Evolutionary conservation across 768 basidiomycete species (phyloP).

Genomic region (Lentinula edodes): DNA sequence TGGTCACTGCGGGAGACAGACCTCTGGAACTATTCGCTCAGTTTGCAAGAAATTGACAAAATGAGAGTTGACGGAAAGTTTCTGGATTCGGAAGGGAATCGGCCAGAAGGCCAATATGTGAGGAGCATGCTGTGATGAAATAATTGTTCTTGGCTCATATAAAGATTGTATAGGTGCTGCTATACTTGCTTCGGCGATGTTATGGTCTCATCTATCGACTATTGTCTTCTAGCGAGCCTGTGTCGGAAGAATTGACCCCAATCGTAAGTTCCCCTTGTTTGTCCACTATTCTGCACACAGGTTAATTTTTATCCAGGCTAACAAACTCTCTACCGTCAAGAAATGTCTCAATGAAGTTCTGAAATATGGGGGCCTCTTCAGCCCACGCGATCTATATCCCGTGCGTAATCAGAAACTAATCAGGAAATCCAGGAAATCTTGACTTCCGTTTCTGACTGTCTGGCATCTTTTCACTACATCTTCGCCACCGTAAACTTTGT

Average conservation of each 20-base stretch:
- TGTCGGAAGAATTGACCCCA: conserved; percentile 97
- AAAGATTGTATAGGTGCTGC: conserved; percentile 56
- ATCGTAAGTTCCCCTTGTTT: conserved; percentile 46
- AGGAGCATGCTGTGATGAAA: conserved; percentile 20
- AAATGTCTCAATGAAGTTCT: conserved; percentile 94
- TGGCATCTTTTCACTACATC: neutral
- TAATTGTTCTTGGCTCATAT: neutral
- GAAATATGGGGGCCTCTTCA: conserved; percentile 93
- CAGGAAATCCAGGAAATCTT: neutral
- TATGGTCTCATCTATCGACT: conserved; percentile 94
- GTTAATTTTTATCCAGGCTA: conserved; percentile 52
- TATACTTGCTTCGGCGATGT: conserved; percentile 91
- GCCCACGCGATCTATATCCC: conserved; percentile 88
- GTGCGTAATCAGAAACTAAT: conserved; percentile 37
- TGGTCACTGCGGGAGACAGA: conserved; percentile 97
- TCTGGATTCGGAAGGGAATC: conserved; percentile 87
- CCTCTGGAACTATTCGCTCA: conserved; percentile 88
- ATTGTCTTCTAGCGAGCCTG: conserved; percentile 92
- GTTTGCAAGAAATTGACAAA: conserved; percentile 92
- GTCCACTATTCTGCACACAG: neutral
- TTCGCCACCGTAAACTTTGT: conserved; percentile 1
- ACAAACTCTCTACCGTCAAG: conserved; percentile 94
- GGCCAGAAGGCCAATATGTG: conserved; percentile 93
- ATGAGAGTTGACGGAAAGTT: conserved; percentile 98
- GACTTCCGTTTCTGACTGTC: neutral